Conservation (phyloP, 163 green algal genomes). For the Volvox carteri region DNA sequence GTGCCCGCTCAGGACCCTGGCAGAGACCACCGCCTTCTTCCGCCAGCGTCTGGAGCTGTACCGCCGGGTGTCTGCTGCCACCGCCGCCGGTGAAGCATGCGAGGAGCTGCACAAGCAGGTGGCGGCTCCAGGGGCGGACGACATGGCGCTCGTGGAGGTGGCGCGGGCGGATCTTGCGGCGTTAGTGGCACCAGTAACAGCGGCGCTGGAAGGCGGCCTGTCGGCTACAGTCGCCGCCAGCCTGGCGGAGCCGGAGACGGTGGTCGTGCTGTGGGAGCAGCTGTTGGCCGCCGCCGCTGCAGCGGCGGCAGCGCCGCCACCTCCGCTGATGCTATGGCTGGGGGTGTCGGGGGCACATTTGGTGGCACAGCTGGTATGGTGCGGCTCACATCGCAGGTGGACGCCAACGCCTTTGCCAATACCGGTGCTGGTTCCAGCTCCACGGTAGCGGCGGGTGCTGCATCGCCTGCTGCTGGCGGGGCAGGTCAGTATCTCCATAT, state of each 20-base stretch:
- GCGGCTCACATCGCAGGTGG: slow-evolving; percentile 13
- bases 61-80: slow-evolving; percentile 33
- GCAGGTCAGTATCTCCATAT: too few relatives aligned
- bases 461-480: too few relatives aligned
- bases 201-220: slow-evolving; percentile 30
- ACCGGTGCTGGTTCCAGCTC: too few relatives aligned
- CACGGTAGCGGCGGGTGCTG: neutral
- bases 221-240: slow-evolving; percentile 17
- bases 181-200: slow-evolving; percentile 47
- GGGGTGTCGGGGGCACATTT: neutral
- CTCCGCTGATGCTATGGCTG: neutral
- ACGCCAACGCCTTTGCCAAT: too few relatives aligned
- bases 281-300: neutral
- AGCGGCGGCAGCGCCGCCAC: neutral
- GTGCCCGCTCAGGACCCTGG: slow-evolving; percentile 3
- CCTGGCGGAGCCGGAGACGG: slow-evolving; percentile 34
- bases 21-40: slow-evolving; percentile 18
- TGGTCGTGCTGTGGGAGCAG: slow-evolving; percentile 36
- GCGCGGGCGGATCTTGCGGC: slow-evolving; percentile 16
- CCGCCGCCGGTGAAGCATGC: neutral
- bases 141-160: slow-evolving; percentile 18
- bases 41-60: slow-evolving; percentile 52
- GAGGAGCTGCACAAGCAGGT: slow-evolving; percentile 43
- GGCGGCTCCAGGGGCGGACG: slow-evolving; percentile 30
- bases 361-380: slow-evolving; percentile 4